phyloP scores from a whole-genome alignment of 192 early-diverging fungal genomes.

The Podila epicladia region DNA sequence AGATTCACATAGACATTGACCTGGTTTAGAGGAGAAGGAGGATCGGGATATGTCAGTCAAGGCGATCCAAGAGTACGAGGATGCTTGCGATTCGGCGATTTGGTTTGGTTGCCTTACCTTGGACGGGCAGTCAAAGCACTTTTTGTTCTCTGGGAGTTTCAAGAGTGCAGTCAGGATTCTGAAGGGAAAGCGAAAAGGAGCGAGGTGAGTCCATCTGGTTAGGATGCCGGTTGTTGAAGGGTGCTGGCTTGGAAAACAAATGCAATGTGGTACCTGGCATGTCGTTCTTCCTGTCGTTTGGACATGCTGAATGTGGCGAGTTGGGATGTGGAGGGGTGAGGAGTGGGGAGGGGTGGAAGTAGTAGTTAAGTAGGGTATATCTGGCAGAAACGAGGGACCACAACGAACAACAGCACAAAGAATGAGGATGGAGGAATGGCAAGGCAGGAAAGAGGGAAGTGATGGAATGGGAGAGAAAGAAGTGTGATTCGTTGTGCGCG shows the following conservation, averaged over 20 bases:
- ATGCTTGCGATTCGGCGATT: neutral
- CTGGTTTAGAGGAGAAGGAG: constrained; percentile 21
- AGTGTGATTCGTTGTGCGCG: neutral
- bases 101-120: constrained; percentile 38
- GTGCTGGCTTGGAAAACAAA: too few relatives aligned
- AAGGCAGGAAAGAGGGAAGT: constrained; percentile 1
- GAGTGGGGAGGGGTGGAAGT: neutral
- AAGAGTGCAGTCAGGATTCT: constrained; percentile 53
- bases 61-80: neutral
- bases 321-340: neutral
- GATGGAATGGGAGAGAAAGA: neutral
- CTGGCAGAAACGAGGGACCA: neutral
- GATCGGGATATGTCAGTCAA: neutral
- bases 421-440: neutral
- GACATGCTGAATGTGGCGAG: constrained; percentile 30
- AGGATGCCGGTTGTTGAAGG: neutral
- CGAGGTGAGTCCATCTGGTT: neutral
- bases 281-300: constrained; percentile 45
- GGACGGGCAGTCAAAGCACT: constrained; percentile 63
- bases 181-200: neutral
- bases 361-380: neutral
- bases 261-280: constrained; percentile 29
- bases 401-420: neutral
- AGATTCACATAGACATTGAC: constrained; percentile 65
- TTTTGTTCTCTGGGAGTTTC: constrained; percentile 60